A percentile compares a stretch with the other conserved stretches of the same genome.
phyloP scores from a whole-genome alignment of 306 rosid genomes.

The Dalbergia cochinchinensis region DNA sequence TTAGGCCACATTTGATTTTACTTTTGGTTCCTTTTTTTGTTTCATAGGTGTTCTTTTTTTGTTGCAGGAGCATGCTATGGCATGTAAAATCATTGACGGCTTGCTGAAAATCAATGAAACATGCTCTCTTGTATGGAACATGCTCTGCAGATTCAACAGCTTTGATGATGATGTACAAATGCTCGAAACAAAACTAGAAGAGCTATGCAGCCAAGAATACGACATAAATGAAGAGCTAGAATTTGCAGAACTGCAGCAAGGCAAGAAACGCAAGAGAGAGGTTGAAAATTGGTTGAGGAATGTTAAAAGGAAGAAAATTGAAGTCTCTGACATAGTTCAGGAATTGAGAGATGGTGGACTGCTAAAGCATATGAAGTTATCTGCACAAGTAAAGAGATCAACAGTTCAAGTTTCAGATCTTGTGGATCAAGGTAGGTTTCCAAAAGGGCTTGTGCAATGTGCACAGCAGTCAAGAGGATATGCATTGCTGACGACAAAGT shows the following conservation, averaged over 20 bases:
- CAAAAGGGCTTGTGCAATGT: constrained; percentile 36
- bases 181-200: constrained; percentile 45
- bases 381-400: constrained; percentile 28
- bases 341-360: constrained; percentile 31
- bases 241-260: constrained; percentile 35
- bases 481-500: constrained; percentile 41
- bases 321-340: constrained; percentile 28
- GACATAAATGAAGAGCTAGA: constrained; percentile 46
- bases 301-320: constrained; percentile 30
- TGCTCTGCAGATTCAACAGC: constrained; percentile 13
- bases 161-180: constrained; percentile 20
- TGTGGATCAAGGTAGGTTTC: constrained; percentile 43
- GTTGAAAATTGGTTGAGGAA: too few species aligned
- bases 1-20: neutral
- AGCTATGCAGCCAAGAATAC: constrained; percentile 44
- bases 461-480: constrained; percentile 38
- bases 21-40: neutral
- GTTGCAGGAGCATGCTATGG: constrained; percentile 40
- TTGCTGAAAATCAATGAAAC: constrained; percentile 23
- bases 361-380: constrained; percentile 8
- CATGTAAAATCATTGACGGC: constrained; percentile 23
- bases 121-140: constrained; percentile 15
- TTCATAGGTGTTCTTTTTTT: neutral
- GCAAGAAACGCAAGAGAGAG: constrained; percentile 33
- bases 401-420: constrained; percentile 42